Conservation (phyloP, 148 eudicot species). For the Spergularia marina region DNA sequence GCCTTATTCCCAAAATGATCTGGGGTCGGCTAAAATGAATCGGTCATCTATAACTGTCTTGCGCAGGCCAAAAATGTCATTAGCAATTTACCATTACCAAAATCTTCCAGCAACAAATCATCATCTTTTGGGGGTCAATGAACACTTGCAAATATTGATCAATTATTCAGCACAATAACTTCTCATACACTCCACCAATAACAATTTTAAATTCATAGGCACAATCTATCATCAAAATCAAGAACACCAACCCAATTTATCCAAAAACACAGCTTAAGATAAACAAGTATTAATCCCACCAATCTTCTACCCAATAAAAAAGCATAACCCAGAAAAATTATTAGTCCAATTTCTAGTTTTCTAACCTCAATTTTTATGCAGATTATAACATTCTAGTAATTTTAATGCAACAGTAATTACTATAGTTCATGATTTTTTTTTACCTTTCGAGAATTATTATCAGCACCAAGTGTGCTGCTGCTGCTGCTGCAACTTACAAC, state of each 20-base stretch:
- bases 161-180: too few species aligned
- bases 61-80: background rate
- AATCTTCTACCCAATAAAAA: background rate
- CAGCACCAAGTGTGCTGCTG: constrained; percentile 2
- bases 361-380: background rate
- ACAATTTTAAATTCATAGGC: too few species aligned
- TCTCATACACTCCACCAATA: too few species aligned
- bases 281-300: background rate
- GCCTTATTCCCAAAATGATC: too few species aligned
- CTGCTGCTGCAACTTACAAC: constrained; percentile 25
- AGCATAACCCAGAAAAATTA: constrained; percentile 7
- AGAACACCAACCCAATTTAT: background rate
- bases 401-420: background rate
- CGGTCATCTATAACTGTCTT: too few species aligned
- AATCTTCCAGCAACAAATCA: too few species aligned
- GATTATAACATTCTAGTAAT: background rate
- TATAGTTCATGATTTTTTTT: too few species aligned
- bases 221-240: background rate
- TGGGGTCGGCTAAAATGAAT: too few species aligned
- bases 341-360: background rate
- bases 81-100: too few species aligned
- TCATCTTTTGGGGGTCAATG: too few species aligned
- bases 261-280: background rate
- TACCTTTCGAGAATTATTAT: constrained; percentile 23
- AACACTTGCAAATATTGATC: too few species aligned